These are phyloP conservation scores for Phytophthora sansomeana DNA, from an alignment of 352 stramenopile species.

Conservation along the genomic window DNA sequence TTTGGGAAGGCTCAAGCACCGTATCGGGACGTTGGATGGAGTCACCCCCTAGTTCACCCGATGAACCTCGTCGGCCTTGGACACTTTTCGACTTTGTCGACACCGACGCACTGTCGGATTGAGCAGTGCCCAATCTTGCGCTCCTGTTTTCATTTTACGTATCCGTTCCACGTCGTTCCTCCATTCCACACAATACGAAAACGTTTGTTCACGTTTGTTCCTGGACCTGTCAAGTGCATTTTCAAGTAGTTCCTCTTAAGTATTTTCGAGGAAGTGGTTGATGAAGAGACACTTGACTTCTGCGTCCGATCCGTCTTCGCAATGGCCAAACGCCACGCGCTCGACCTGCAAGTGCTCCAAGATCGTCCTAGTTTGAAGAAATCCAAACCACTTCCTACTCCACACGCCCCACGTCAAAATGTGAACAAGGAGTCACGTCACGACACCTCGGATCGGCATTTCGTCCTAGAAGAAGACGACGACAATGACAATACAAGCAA, in stretches of 20 bases:
- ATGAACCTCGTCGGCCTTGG: background rate
- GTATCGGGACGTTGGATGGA: background rate
- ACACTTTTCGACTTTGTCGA: constrained; percentile 21
- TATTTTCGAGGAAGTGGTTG: background rate
- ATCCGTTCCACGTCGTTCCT: too few relatives aligned
- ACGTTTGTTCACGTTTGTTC: too few relatives aligned
- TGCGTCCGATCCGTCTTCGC: background rate
- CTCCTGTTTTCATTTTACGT: too few relatives aligned
- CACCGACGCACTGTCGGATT: background rate
- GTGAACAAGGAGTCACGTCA: background rate
- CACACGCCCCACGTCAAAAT: constrained; percentile 19
- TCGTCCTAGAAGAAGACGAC: constrained; percentile 7
- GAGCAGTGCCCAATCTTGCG: background rate
- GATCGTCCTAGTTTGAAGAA: constrained; percentile 29
- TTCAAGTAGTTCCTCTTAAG: too few relatives aligned
- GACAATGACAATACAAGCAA: background rate
- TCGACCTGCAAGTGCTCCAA: constrained; percentile 33
- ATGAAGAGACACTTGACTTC: constrained; percentile 24
- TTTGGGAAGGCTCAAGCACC: background rate
- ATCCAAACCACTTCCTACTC: constrained; percentile 12
- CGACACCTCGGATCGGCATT: constrained; percentile 4
- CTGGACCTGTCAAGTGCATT: too few relatives aligned
- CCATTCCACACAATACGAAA: too few relatives aligned
- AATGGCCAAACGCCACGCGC: constrained; percentile 43
- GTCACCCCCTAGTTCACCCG: constrained; percentile 17